Evolutionary conservation across 2,329 filamentous ascomycete species (phyloP), one percentile per base, ranked within the genome.

Genomic region (Neofusicoccum umdonicola): DNA sequence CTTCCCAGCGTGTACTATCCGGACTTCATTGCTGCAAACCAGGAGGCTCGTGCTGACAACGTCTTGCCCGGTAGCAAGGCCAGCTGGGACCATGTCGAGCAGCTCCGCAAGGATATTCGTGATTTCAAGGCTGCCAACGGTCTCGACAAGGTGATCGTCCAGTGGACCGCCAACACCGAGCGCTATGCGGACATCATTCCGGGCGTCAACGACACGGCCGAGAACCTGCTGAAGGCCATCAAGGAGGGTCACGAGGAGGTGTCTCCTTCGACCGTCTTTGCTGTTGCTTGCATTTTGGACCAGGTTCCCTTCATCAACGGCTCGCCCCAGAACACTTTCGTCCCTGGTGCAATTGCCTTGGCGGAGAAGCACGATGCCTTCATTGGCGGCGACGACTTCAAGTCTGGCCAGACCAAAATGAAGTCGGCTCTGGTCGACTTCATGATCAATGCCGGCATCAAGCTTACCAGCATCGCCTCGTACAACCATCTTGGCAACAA

Each of bases 401-500:
- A 99, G 84, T 98, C 95, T 68, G 95, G 95, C 68, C 95, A 99
- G 85, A 99, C 95, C 78, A 99, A 99, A 88, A 99, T 99, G 95
- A 99, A 99, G 84, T 98, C 95, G 66, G 95, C 95, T 19, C 88
- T 99, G 35, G 95, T 98, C 51, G 95, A 99, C 81, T 99, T 99
- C 83, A 82, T 99, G 77, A 97, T 99, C 88, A 97, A 89, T 78
- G 95, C 95, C 54, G 95, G 95, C 77, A 98, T 99, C 86, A 97
- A 97, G 84, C 88, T 99, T 75, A 98, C 94, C 66, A 97, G 93
- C 45, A 98, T 99, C 81, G 92, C 95, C 69, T 96, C 91, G 81
- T 99, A 99, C 88, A 99, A 99, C 84, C 95, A 99, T 79, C 89
- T 99, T 64, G 95, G 95, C 75, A 99, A 99, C 87, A 99, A 99